Base-by-base conservation (phyloP, 495 filamentous ascomycete species). In the Tuber borchii region DNA sequence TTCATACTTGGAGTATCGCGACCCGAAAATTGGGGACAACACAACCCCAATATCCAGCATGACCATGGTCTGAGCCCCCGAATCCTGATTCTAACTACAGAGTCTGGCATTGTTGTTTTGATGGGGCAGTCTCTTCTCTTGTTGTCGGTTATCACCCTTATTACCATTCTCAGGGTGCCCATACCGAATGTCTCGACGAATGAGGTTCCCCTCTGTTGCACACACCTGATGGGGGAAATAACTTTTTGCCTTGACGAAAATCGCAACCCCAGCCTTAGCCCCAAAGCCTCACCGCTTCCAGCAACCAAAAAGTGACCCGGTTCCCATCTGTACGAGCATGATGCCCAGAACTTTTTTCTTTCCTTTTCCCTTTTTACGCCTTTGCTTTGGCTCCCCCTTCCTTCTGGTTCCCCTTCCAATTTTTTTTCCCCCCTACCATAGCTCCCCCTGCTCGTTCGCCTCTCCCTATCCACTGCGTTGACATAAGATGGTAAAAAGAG, bases 261-360 rank as follows among this genome's bases (percentile, higher is more conserved):
- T 65, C 56, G 56, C 56, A 65, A 65, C 31, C 56, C 56, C 56
- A 65, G 56, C 56, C 56, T 65, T 65, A 65, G 56, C 56, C 56
- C 56, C 56, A 34, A 65, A 65, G 56, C 56, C 56, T 34, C 56
- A 65, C 56, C 56, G 56, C 56, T 65, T 65, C 56, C 56, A 65
- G 56, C 56, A 65, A 65, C 56, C 56, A 65, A 65, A 65, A 65
- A 34, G 56, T 65, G 56, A 65, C 56, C 56, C 56, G 56, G 56
- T 65, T 65, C 56, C 56, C 56, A 65, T 65, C 34, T 65, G 56
- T 65, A 65, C n/a, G n/a, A n/a, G n/a, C n/a, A n/a, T 65, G 56
- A 65, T 65, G 16, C 56, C 56, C 31, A 65, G 26, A 65, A 65
- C 56, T 34, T 65, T 65, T 65, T 65, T 19, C 26, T 65, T 65